These are phyloP conservation scores for Amniculicola lignicola DNA, from an alignment of 495 filamentous ascomycete genomes.

Conservation along the genomic window DNA sequence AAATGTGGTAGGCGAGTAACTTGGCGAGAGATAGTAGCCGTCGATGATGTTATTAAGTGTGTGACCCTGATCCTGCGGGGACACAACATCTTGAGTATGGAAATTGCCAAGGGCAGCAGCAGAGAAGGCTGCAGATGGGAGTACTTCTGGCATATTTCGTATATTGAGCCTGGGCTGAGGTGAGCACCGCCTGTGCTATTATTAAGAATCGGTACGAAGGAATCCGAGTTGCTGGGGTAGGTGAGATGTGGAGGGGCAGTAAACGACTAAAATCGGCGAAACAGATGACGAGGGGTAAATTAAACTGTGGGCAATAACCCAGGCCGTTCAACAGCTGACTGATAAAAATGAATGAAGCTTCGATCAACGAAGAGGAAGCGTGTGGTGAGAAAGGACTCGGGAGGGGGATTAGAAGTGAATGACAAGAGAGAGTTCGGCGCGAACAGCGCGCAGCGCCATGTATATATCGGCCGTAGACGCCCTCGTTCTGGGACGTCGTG, in stretches of 20 bases:
- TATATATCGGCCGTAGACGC: slow-evolving; percentile 32
- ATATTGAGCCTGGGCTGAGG: slow-evolving; percentile 40
- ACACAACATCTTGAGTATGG: slow-evolving; percentile 17
- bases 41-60: slow-evolving; percentile 63
- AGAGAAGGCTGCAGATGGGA: slow-evolving; percentile 58
- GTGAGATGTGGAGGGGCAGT: slow-evolving; percentile 2
- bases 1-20: slow-evolving; percentile 28
- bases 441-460: slow-evolving; percentile 8
- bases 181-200: slow-evolving; percentile 37
- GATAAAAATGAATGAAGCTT: slow-evolving; percentile 32
- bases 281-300: slow-evolving; percentile 4
- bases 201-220: slow-evolving; percentile 29
- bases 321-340: slow-evolving; percentile 35
- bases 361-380: slow-evolving; percentile 41
- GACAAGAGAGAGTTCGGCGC: slow-evolving; percentile 11
- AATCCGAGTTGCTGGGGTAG: slow-evolving; percentile 20
- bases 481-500: slow-evolving; percentile 3
- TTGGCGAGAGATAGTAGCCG: slow-evolving; percentile 36
- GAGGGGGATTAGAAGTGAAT: slow-evolving; percentile 32
- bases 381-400: slow-evolving; percentile 17
- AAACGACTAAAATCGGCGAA: slow-evolving; percentile 22
- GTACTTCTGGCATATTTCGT: slow-evolving; percentile 59
- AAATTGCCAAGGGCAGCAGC: slow-evolving; percentile 53
- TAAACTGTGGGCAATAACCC: slow-evolving; percentile 33
- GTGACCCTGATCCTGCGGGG: slow-evolving; percentile 64